Percentiles rank a stretch among this genome's conserved stretches.
Evolutionary conservation across 2,329 filamentous ascomycete species (phyloP).

Genomic region (Fusarium subtropicale): DNA sequence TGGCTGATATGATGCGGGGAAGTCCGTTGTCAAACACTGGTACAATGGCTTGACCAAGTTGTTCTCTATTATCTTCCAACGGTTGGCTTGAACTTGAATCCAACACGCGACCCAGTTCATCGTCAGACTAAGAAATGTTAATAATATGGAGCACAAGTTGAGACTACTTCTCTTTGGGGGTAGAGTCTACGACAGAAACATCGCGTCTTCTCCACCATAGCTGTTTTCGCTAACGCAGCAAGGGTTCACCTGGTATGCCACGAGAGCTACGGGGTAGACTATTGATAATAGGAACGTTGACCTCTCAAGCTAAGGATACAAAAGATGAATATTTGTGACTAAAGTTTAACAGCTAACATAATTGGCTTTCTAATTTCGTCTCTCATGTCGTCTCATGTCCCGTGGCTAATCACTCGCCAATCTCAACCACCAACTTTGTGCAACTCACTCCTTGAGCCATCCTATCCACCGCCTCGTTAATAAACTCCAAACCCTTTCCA

Average conservation of each 20-base stretch:
- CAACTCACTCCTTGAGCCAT: conserved; percentile 56
- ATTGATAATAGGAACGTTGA: not conserved
- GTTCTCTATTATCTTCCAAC: not conserved
- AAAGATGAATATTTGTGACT: too few species aligned
- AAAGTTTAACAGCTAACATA: too few species aligned
- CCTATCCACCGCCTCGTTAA: conserved; percentile 55
- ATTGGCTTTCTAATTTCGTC: not conserved
- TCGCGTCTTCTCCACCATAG: not conserved
- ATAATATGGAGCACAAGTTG: not conserved
- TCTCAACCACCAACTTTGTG: conserved; percentile 56
- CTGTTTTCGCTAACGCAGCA: not conserved
- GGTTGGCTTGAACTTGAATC: not conserved
- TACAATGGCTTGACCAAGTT: not conserved
- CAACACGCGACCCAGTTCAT: not conserved
- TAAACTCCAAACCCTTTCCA: conserved; percentile 51
- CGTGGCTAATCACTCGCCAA: conserved; percentile 46
- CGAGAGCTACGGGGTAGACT: not conserved
- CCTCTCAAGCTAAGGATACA: not conserved
- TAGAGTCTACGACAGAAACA: not conserved
- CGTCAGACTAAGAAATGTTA: not conserved
- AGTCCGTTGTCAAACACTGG: not conserved
- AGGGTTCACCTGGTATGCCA: not conserved
- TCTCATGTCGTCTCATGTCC: not conserved
- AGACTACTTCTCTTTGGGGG: not conserved
- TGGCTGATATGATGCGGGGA: not conserved